A percentile compares a stretch with the other conserved stretches of the same genome.
Evolutionary conservation across 2,329 filamentous ascomycete genomes (phyloP).

Genomic region (Ciborinia camelliae): DNA sequence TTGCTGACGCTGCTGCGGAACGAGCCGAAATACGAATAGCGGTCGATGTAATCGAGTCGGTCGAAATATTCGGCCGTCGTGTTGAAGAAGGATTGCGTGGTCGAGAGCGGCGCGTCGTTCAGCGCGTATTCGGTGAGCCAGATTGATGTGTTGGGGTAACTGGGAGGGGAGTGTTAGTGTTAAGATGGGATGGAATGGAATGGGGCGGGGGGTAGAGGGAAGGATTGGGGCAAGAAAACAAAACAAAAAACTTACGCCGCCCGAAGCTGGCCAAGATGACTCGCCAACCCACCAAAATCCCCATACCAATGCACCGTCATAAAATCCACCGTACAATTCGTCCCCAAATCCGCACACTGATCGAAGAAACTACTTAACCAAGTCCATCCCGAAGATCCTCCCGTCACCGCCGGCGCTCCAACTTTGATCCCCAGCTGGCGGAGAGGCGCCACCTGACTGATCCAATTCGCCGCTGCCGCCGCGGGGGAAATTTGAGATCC

Average conservation of each 20-base stretch:
- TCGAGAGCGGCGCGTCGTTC: constrained; percentile 50
- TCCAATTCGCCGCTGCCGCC: constrained; percentile 65
- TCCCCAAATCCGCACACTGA: constrained; percentile 52
- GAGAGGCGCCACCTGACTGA: constrained; percentile 67
- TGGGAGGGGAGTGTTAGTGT: constrained; percentile 31
- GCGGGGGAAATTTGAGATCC: constrained; percentile 60
- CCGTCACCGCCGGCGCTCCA: constrained; percentile 69
- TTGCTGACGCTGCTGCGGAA: constrained; percentile 70
- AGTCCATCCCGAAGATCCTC: constrained; percentile 53
- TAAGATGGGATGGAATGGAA: background rate
- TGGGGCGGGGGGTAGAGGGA: background rate
- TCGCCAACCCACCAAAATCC: constrained; percentile 44
- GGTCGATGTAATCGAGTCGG: constrained; percentile 55
- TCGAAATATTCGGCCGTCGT: constrained; percentile 65
- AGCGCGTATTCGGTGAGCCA: constrained; percentile 80
- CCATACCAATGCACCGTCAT: constrained; percentile 67
- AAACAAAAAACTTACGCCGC: constrained; percentile 29
- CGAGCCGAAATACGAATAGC: constrained; percentile 54
- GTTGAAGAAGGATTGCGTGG: constrained; percentile 67
- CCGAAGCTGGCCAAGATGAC: constrained; percentile 37
- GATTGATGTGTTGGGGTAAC: constrained; percentile 59
- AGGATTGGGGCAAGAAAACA: background rate
- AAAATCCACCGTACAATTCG: constrained; percentile 60
- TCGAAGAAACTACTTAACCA: constrained; percentile 68
- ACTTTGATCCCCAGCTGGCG: constrained; percentile 60